Percentiles rank a stretch among this genome's conserved stretches.
Evolutionary conservation across 2,329 filamentous ascomycete species (phyloP).

Genomic region (Colletotrichum gloeosporioides): DNA sequence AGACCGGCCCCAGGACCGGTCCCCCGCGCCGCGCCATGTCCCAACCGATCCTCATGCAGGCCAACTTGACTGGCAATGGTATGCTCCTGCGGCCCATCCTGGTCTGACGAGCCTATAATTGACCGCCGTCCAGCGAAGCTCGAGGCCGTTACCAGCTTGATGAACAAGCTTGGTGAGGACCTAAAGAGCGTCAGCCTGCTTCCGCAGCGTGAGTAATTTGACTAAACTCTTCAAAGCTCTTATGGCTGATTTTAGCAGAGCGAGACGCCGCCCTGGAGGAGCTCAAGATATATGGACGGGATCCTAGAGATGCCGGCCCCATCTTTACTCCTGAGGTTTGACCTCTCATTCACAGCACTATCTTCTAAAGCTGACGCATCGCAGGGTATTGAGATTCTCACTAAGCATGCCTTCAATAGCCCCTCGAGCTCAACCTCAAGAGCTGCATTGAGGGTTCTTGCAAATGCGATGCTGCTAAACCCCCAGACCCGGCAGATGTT

Average conservation of each 20-base stretch:
- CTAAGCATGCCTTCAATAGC: conserved; percentile 75
- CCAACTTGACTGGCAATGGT: conserved; percentile 12
- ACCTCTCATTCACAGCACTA: conserved; percentile 20
- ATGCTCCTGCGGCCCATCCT: neutral
- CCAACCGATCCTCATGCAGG: conserved; percentile 6
- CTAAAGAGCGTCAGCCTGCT: conserved; percentile 63
- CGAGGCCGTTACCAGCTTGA: conserved; percentile 68
- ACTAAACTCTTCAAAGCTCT: conserved; percentile 61
- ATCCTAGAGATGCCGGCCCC: conserved; percentile 73
- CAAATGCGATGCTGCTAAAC: conserved; percentile 80
- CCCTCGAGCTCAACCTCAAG: conserved; percentile 67
- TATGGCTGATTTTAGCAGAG: conserved; percentile 59
- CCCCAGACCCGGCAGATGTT: conserved; percentile 73
- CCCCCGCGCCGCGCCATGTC: conserved; percentile 3
- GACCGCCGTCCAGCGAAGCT: conserved; percentile 61
- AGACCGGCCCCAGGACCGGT: neutral
- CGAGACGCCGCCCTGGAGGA: conserved; percentile 66
- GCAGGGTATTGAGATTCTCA: conserved; percentile 77
- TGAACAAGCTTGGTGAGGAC: conserved; percentile 68
- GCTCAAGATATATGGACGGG: conserved; percentile 80
- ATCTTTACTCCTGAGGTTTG: conserved; percentile 82
- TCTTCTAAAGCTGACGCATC: conserved; percentile 9
- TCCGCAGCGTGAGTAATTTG: conserved; percentile 24
- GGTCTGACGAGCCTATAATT: neutral
- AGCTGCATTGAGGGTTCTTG: conserved; percentile 81